A percentile compares a stretch with the other conserved stretches of the same genome.
phyloP scores from a whole-genome alignment of 495 filamentous ascomycete genomes.

The Penicillium odoratum region DNA sequence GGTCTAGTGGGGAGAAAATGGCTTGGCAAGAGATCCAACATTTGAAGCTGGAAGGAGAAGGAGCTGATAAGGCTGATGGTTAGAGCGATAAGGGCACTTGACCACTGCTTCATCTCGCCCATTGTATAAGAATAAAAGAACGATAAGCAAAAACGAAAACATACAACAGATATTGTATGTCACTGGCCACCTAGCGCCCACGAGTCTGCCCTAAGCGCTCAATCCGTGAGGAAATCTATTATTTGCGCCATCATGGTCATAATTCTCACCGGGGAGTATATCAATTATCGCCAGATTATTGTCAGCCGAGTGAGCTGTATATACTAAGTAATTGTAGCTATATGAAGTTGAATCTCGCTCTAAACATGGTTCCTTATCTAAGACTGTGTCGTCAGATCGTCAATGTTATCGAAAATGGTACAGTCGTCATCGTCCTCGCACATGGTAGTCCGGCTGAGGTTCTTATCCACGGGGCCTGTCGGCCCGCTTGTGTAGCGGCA shows the following conservation, averaged over 20 bases:
- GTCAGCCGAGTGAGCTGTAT: neutral
- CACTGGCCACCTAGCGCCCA: too few relatives aligned
- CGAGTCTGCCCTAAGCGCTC: too few relatives aligned
- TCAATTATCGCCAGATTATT: neutral
- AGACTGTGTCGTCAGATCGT: conserved; percentile 7
- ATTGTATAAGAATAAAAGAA: too few relatives aligned
- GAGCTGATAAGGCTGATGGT: too few relatives aligned
- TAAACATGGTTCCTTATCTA: neutral
- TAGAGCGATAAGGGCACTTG: too few relatives aligned
- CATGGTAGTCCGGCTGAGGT: conserved; percentile 7
- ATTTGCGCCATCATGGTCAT: neutral
- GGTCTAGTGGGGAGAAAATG: too few relatives aligned
- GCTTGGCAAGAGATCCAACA: too few relatives aligned
- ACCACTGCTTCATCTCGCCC: too few relatives aligned
- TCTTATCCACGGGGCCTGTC: conserved; percentile 8
- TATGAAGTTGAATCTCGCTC: neutral
- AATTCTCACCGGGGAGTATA: neutral
- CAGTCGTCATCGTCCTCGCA: conserved; percentile 12
- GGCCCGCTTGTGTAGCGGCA: conserved; percentile 10
- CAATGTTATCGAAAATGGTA: conserved; percentile 6
- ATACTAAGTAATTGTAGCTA: neutral
- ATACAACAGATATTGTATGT: too few relatives aligned
- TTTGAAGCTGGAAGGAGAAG: too few relatives aligned
- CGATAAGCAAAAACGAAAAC: too few relatives aligned
- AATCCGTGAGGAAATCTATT: too few relatives aligned